Evolutionary conservation across 306 rosid genomes (phyloP), one percentile per base, ranked within the genome.

Genomic region (Castanospermum australe): DNA sequence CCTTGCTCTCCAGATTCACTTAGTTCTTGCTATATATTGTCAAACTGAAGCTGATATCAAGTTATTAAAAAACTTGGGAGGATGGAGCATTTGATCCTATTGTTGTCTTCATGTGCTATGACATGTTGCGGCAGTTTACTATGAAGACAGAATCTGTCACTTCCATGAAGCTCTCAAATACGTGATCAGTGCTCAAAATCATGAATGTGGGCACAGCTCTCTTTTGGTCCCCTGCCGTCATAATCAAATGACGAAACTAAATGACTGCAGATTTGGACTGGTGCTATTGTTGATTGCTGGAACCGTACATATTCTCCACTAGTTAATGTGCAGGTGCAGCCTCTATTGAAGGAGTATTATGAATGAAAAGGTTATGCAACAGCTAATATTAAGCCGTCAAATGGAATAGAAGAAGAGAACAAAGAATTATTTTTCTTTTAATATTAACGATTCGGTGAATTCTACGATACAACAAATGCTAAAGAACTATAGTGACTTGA

Each of bases 101-200:
- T 48, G 45, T 51, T 79, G 62, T 84, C 79, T 75, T 75, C 50
- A 18, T 59, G 63, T 75, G 67, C 32, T 24, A 45, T 60, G 66
- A 32, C 64, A 54, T 75, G 17, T 36, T 75, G 45, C 55, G 41
- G 75, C 59, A 44, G n/a, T 17, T 5, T 36, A 50, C 48, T 30
- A 44, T 11, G 75, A 81, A 20, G 25, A 80, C 68, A 22, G 11
- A 18, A 81, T 45, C 3, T 73, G 77, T 66, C 81, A 61, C 50
- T 83, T 68, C 4, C 44, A 82, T 76, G 59, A 39, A 68, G 52
- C 35, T 45, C 74, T 35, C 63, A 51, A 18, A 24, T 50, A 20
- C 39, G 17, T 51, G n/a, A 80, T 44, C 66, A 45, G 67, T 66
- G 62, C 18, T 63, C 0, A 45, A 61, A 70, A 41, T 28, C 22